Evolutionary conservation across 2,329 filamentous ascomycete species (phyloP).

Genomic region (Cladophialophora exuberans): DNA sequence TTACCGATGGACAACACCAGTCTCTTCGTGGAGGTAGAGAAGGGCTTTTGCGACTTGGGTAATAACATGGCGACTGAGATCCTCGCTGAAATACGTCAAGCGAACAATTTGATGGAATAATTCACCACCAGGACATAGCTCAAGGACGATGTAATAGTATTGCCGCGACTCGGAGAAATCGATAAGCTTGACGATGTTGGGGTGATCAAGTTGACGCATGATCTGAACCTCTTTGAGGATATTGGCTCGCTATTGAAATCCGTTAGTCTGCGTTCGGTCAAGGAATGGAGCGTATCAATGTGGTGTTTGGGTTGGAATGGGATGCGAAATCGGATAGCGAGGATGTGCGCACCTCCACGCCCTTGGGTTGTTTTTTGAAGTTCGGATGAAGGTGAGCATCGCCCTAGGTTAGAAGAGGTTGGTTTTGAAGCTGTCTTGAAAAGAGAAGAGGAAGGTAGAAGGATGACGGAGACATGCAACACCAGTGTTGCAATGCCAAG

Average conservation of each 20-base stretch:
- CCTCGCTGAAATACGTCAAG: constrained; percentile 97
- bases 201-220: constrained; percentile 95
- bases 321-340: constrained; percentile 37
- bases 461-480: not conserved
- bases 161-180: constrained; percentile 92
- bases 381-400: constrained; percentile 92
- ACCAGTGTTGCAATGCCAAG: too few relatives aligned
- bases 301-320: constrained; percentile 6
- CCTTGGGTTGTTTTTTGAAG: constrained; percentile 92
- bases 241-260: constrained; percentile 74
- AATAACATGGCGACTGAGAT: constrained; percentile 92
- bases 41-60: constrained; percentile 91
- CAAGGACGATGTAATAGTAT: constrained; percentile 97
- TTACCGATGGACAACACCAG: constrained; percentile 95
- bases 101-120: constrained; percentile 98
- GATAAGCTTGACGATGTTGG: constrained; percentile 91
- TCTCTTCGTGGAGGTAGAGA: constrained; percentile 91
- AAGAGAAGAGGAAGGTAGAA: constrained; percentile 34
- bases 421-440: constrained; percentile 47
- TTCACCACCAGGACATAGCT: constrained; percentile 92
- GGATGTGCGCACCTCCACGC: constrained; percentile 83
- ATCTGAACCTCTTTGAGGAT: constrained; percentile 99
- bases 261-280: constrained; percentile 35
- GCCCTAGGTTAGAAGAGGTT: constrained; percentile 69
- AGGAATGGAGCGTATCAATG: constrained; percentile 27